phyloP scores from a whole-genome alignment of 2,329 filamentous ascomycete genomes.

The Penicillium sp. region DNA sequence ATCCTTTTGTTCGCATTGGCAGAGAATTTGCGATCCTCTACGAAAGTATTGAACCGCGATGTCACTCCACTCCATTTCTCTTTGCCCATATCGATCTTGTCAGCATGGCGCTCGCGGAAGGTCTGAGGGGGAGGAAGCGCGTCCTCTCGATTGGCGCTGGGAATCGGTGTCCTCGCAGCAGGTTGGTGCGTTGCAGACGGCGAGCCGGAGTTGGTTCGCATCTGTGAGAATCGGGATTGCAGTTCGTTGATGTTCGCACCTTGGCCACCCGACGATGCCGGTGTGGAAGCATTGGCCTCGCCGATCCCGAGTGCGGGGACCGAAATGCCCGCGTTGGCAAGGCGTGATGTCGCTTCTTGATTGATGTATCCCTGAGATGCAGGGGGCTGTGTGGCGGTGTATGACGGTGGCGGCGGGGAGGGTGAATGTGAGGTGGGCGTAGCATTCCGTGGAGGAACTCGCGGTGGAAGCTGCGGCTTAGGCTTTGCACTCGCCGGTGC shows the following conservation, averaged over 20 bases:
- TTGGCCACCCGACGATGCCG: slow-evolving; percentile 23
- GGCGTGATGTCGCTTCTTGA: slow-evolving; percentile 63
- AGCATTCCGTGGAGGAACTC: slow-evolving; percentile 69
- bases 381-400: slow-evolving; percentile 46
- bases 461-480: slow-evolving; percentile 63
- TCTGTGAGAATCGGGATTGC: slow-evolving; percentile 65
- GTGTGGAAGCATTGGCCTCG: slow-evolving; percentile 30
- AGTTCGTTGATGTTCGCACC: slow-evolving; percentile 62
- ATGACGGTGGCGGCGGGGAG: slow-evolving; percentile 48
- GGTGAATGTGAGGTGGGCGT: slow-evolving; percentile 47
- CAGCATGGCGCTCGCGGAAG: slow-evolving; percentile 65
- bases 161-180: slow-evolving; percentile 54
- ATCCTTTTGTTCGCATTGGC: slow-evolving; percentile 27
- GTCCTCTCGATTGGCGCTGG: slow-evolving; percentile 59
- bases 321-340: slow-evolving; percentile 74
- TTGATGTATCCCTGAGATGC: slow-evolving; percentile 50
- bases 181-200: slow-evolving; percentile 30
- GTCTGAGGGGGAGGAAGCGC: slow-evolving; percentile 57
- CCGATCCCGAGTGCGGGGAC: slow-evolving; percentile 79
- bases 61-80: slow-evolving; percentile 54
- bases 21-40: slow-evolving; percentile 43
- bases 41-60: slow-evolving; percentile 50
- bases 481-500: slow-evolving; percentile 32
- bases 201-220: slow-evolving; percentile 46
- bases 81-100: slow-evolving; percentile 64